Percentiles rank a stretch among this genome's conserved stretches.
phyloP scores from a whole-genome alignment of 352 stramenopile genomes.

The Achlya hypogyna region DNA sequence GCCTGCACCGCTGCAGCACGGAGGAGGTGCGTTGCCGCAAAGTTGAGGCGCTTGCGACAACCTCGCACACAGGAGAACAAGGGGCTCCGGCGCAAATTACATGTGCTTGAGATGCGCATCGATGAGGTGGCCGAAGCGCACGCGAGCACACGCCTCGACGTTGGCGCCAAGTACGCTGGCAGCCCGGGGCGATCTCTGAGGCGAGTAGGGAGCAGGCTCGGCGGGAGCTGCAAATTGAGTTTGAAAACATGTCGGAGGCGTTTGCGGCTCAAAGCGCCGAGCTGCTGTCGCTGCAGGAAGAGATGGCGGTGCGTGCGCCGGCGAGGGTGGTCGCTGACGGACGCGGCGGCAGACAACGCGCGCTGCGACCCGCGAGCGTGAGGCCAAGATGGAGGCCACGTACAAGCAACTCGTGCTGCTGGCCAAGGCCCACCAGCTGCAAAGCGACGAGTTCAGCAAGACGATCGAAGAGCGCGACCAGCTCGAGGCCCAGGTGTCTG shows the following conservation, averaged over 20 bases:
- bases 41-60: neutral
- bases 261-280: slow-evolving; percentile 59
- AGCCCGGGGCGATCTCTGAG: slow-evolving; percentile 41
- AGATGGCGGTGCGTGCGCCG: slow-evolving; percentile 30
- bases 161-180: neutral
- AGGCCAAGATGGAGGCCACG: slow-evolving; percentile 45
- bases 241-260: slow-evolving; percentile 50
- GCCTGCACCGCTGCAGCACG: slow-evolving; percentile 37
- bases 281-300: slow-evolving; percentile 40
- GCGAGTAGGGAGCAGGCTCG: slow-evolving; percentile 46
- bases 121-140: slow-evolving; percentile 66
- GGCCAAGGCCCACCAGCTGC: slow-evolving; percentile 64
- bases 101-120: slow-evolving; percentile 64
- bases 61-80: slow-evolving; percentile 60
- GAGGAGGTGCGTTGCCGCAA: slow-evolving; percentile 28
- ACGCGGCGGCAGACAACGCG: slow-evolving; percentile 34
- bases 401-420: slow-evolving; percentile 76
- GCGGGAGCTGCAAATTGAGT: slow-evolving; percentile 46
- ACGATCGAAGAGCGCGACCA: slow-evolving; percentile 24
- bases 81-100: slow-evolving; percentile 63
- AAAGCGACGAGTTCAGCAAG: slow-evolving; percentile 50
- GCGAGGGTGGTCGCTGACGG: neutral
- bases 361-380: slow-evolving; percentile 48
- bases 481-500: slow-evolving; percentile 30
- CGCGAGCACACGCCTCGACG: neutral